A percentile compares a stretch with the other conserved stretches of the same genome.
Conservation (phyloP, 2,329 filamentous ascomycete genomes). For the Colletotrichum tamarilloi region DNA sequence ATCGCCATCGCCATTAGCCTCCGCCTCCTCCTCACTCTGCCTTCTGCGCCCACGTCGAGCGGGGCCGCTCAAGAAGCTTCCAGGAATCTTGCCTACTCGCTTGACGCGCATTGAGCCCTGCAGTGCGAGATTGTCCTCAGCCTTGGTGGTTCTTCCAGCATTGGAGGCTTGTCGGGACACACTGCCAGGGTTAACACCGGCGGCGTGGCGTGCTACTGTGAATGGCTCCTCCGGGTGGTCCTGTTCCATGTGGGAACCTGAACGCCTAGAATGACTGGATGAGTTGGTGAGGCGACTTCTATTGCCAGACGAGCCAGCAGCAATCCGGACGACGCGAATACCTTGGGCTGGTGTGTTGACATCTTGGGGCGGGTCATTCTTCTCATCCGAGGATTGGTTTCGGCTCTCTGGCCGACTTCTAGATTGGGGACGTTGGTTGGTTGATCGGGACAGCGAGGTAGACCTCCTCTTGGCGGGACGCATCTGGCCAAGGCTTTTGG, state of each 20-base stretch:
- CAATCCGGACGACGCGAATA: conserved; percentile 66
- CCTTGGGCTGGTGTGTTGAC: conserved; percentile 66
- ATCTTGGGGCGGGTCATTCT: conserved; percentile 48
- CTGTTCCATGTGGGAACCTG: conserved; percentile 55
- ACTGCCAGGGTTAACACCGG: conserved; percentile 61
- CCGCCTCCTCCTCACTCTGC: conserved; percentile 74
- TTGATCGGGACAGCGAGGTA: conserved; percentile 58
- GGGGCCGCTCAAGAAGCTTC: conserved; percentile 83
- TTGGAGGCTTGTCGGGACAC: conserved; percentile 64
- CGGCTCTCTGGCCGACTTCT: conserved; percentile 53
- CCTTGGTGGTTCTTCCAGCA: conserved; percentile 56
- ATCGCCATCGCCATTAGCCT: conserved; percentile 54
- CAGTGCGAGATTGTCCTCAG: conserved; percentile 72
- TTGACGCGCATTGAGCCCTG: conserved; percentile 84
- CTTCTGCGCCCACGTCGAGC: conserved; percentile 78
- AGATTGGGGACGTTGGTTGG: conserved; percentile 43
- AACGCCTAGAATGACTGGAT: conserved; percentile 49
- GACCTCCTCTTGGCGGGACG: conserved; percentile 58
- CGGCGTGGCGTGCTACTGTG: conserved; percentile 60
- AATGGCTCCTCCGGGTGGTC: conserved; percentile 61
- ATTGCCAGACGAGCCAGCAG: conserved; percentile 62
- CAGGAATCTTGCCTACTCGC: conserved; percentile 78
- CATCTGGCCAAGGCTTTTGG: conserved; percentile 55
- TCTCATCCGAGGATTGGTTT: conserved; percentile 55
- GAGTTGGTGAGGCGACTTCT: conserved; percentile 48